phyloP scores from a whole-genome alignment of 1,284 basidiomycete species.

The Hymenochaete sp. region DNA sequence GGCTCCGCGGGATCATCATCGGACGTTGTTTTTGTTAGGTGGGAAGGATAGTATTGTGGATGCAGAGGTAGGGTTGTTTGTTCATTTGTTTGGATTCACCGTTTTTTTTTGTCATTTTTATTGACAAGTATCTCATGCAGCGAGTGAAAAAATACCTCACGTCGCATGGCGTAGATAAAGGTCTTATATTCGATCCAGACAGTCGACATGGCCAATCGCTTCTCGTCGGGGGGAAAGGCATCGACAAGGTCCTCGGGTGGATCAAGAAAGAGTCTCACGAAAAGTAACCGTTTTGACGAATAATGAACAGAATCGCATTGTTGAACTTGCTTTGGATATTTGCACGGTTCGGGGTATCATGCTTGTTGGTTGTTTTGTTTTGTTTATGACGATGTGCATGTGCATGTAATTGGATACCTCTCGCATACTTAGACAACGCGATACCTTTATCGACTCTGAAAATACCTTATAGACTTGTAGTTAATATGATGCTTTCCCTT shows the following conservation, averaged over 20 bases:
- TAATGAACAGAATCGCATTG: too few relatives aligned
- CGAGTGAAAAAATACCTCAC: constrained; percentile 67
- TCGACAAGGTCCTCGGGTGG: constrained; percentile 60
- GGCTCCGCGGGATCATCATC: constrained; percentile 50
- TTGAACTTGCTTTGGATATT: too few relatives aligned
- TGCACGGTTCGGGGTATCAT: too few relatives aligned
- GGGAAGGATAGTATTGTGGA: constrained; percentile 76
- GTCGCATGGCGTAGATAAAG: constrained; percentile 65
- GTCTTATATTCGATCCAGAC: constrained; percentile 60
- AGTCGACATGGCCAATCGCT: constrained; percentile 71
- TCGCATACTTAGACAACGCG: too few relatives aligned
- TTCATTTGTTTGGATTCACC: background rate
- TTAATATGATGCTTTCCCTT: too few relatives aligned
- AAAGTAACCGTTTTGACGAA: too few relatives aligned
- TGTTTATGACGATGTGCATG: too few relatives aligned
- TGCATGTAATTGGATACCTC: too few relatives aligned
- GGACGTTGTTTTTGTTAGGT: constrained; percentile 67
- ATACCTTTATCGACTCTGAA: too few relatives aligned
- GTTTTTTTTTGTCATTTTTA: constrained; percentile 7
- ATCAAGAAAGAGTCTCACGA: constrained; percentile 28
- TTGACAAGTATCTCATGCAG: constrained; percentile 28
- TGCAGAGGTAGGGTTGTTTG: constrained; percentile 41
- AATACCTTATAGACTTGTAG: too few relatives aligned
- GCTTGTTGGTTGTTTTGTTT: too few relatives aligned
- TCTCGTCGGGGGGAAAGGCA: constrained; percentile 42